phyloP scores from a whole-genome alignment of 257 asterid species.

The Thymus quinquecostatus region DNA sequence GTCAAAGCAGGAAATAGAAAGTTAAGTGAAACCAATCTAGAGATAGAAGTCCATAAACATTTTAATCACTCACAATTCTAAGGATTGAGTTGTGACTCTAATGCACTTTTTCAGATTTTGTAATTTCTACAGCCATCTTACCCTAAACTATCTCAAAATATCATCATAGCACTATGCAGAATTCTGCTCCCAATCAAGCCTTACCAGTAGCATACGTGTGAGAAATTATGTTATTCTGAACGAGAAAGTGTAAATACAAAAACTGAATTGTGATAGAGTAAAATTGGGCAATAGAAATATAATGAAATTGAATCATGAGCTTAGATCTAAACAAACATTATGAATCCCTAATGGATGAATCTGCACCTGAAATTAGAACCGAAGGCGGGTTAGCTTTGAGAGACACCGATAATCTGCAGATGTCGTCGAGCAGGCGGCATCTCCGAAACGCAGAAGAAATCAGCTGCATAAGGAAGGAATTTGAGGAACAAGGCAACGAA shows the following conservation, averaged over 20 bases:
- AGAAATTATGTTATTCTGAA: not conserved
- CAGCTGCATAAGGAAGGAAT: constrained; percentile 45
- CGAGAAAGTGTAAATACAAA: not conserved
- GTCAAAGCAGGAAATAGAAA: constrained; percentile 37
- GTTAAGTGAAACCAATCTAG: constrained; percentile 13
- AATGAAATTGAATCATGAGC: not conserved
- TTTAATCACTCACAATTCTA: constrained; percentile 1
- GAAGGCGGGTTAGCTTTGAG: constrained; percentile 50
- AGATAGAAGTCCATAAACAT: constrained; percentile 6
- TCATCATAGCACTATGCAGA: not conserved
- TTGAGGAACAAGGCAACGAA: constrained; percentile 8
- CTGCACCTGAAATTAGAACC: constrained; percentile 68
- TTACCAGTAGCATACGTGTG: not conserved
- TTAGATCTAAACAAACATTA: not conserved
- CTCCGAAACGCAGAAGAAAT: constrained; percentile 73
- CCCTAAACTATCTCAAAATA: not conserved
- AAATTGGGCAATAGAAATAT: not conserved
- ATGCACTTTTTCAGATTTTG: not conserved
- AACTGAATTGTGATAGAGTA: not conserved
- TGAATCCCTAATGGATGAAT: not conserved
- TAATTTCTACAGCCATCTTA: not conserved
- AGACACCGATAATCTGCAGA: constrained; percentile 72
- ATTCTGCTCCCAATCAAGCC: not conserved
- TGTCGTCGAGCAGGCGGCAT: constrained; percentile 70
- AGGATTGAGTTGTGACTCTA: constrained; percentile 6